Conservation (phyloP, 1,139 yeast species). For the Pneumocystis canis region DNA sequence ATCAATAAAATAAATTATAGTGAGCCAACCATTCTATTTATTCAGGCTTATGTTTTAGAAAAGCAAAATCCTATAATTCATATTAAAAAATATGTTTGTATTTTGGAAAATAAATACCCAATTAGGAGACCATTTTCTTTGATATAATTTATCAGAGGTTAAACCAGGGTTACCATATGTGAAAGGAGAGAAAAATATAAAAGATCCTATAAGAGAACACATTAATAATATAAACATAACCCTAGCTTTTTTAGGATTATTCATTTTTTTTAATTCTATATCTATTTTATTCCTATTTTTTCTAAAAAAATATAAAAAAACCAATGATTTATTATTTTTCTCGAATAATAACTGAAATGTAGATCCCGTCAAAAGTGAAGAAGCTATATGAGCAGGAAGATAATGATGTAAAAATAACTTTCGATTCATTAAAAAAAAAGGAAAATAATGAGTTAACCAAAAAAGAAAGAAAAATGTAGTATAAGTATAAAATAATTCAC, state of each 20-base stretch:
- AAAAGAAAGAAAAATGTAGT: constrained; percentile 75
- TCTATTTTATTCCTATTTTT: constrained; percentile 15
- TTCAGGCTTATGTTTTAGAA: neutral
- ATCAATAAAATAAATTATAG: neutral
- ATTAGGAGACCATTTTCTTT: constrained; percentile 48
- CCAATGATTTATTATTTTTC: neutral
- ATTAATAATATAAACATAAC: constrained; percentile 32
- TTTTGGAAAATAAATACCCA: neutral
- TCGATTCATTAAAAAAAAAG: constrained; percentile 82
- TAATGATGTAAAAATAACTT: constrained; percentile 92
- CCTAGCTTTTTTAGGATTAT: neutral
- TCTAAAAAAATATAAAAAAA: neutral
- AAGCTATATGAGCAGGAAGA: constrained; percentile 86
- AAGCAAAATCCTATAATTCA: neutral
- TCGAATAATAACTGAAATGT: constrained; percentile 44
- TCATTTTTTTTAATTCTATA: constrained; percentile 19
- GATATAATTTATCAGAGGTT: constrained; percentile 45
- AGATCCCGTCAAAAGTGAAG: constrained; percentile 71
- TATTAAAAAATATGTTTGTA: neutral
- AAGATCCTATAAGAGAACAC: constrained; percentile 43
- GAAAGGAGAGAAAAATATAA: constrained; percentile 64
- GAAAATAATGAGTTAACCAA: constrained; percentile 79
- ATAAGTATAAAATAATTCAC: constrained; percentile 64
- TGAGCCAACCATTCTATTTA: neutral
- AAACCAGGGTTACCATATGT: constrained; percentile 68